Conservation (phyloP, 2,329 filamentous ascomycete species). For the Epichloe elymi region DNA sequence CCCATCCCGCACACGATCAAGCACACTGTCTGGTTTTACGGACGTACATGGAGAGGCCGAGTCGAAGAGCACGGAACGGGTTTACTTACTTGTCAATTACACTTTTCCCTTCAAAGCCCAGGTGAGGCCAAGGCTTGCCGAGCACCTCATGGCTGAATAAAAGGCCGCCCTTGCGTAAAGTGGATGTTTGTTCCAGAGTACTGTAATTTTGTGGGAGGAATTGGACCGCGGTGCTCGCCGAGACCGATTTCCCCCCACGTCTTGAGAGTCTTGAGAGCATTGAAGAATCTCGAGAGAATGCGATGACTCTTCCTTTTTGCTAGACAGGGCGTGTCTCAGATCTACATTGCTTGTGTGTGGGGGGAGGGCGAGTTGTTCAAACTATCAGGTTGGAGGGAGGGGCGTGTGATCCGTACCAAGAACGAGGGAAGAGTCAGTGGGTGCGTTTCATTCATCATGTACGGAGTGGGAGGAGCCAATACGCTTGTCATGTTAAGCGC, state of each 20-base stretch:
- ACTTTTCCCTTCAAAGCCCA: too few species aligned
- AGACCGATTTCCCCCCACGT: background rate
- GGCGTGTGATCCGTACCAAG: too few species aligned
- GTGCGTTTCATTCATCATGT: background rate
- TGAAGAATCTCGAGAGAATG: background rate
- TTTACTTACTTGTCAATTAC: too few species aligned
- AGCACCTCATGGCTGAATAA: background rate
- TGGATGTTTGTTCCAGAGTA: slow-evolving; percentile 1
- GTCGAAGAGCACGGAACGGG: too few species aligned
- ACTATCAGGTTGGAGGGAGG: too few species aligned
- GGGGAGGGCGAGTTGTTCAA: too few species aligned
- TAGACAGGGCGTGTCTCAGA: background rate
- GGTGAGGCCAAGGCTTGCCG: too few species aligned
- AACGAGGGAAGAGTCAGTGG: background rate
- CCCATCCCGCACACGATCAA: background rate
- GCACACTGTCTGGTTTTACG: too few species aligned
- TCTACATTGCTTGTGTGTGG: background rate
- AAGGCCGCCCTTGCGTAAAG: slow-evolving; percentile 1
- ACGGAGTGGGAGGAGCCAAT: background rate
- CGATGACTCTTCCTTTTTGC: background rate
- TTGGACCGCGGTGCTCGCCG: background rate
- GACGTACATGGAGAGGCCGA: too few species aligned
- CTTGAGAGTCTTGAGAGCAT: background rate
- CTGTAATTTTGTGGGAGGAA: background rate
- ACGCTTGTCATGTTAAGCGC: background rate